Evolutionary conservation across 495 filamentous ascomycete genomes (phyloP).

Genomic region (Annulohypoxylon maeteangense): DNA sequence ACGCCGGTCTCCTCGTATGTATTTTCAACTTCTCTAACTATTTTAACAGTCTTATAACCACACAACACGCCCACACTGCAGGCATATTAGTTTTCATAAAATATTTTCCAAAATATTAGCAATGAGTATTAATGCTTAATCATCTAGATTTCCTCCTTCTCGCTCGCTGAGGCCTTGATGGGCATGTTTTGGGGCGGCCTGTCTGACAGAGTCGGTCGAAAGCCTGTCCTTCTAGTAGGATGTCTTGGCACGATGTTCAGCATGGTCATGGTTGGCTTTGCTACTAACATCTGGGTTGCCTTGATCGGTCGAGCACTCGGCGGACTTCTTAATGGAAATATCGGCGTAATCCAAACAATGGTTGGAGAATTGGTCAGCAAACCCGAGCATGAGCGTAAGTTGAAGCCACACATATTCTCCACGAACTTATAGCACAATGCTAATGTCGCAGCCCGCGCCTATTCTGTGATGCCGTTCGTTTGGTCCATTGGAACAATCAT

Average conservation of each 20-base stretch:
- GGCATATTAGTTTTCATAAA: background rate
- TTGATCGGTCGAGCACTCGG: slow-evolving; percentile 78
- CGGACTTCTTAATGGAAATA: slow-evolving; percentile 86
- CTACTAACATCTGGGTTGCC: slow-evolving; percentile 81
- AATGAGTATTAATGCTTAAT: slow-evolving; percentile 5
- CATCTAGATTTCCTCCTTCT: slow-evolving; percentile 75
- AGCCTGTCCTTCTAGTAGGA: slow-evolving; percentile 82
- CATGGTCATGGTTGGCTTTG: slow-evolving; percentile 83
- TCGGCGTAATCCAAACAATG: slow-evolving; percentile 93
- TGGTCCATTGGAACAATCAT: slow-evolving; percentile 89
- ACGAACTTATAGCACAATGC: slow-evolving; percentile 15
- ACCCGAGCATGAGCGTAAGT: slow-evolving; percentile 84
- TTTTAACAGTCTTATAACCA: background rate
- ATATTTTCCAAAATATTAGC: background rate
- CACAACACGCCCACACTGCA: background rate
- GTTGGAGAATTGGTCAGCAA: slow-evolving; percentile 82
- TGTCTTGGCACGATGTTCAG: slow-evolving; percentile 83
- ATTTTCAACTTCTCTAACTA: background rate
- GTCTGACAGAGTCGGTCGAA: slow-evolving; percentile 84
- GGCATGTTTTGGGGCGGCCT: slow-evolving; percentile 87
- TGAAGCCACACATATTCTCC: background rate
- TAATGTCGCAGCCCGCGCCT: slow-evolving; percentile 72
- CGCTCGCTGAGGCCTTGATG: slow-evolving; percentile 80
- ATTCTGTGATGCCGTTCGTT: slow-evolving; percentile 86
- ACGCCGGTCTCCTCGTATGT: slow-evolving; percentile 75